Percentiles rank a stretch among this genome's conserved stretches.
Conservation (phyloP, 2,329 filamentous ascomycete genomes). For the Sporothrix euskadiensis region DNA sequence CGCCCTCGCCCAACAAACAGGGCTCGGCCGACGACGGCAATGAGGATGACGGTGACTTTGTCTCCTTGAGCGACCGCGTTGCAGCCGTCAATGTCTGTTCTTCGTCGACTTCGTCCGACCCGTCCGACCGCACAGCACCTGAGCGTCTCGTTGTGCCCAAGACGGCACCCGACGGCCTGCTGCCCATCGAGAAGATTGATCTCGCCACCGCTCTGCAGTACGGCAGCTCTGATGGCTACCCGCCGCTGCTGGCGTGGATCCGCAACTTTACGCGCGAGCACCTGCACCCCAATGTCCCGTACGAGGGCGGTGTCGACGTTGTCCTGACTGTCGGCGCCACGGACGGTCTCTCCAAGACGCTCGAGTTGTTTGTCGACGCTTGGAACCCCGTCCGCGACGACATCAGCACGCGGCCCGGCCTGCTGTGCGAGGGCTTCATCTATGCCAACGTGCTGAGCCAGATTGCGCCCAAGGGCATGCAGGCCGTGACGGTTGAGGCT, state of each 20-base stretch:
- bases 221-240: slow-evolving; percentile 78
- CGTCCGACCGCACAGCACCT: slow-evolving; percentile 38
- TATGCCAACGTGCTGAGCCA: slow-evolving; percentile 77
- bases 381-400: slow-evolving; percentile 69
- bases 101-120: slow-evolving; percentile 29
- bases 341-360: slow-evolving; percentile 77
- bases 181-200: slow-evolving; percentile 72
- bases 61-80: slow-evolving; percentile 42
- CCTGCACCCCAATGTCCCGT: slow-evolving; percentile 79
- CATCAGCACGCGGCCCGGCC: slow-evolving; percentile 67
- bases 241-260: slow-evolving; percentile 73
- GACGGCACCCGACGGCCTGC: slow-evolving; percentile 48
- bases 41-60: slow-evolving; percentile 41
- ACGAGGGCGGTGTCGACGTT: slow-evolving; percentile 72
- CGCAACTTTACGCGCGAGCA: slow-evolving; percentile 74
- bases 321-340: slow-evolving; percentile 80
- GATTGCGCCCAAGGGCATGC: slow-evolving; percentile 66
- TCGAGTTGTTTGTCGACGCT: slow-evolving; percentile 73
- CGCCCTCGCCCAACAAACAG: slow-evolving; percentile 65
- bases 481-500: slow-evolving; percentile 71
- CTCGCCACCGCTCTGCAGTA: slow-evolving; percentile 83
- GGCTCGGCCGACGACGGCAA: slow-evolving; percentile 35
- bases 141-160: slow-evolving; percentile 72
- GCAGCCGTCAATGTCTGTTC: slow-evolving; percentile 35
- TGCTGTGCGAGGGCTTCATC: slow-evolving; percentile 77